Percentiles rank a stretch among this genome's conserved stretches.
Evolutionary conservation across 1,284 basidiomycete genomes (phyloP).

Genomic region (Phylloboletellus chloephorus): DNA sequence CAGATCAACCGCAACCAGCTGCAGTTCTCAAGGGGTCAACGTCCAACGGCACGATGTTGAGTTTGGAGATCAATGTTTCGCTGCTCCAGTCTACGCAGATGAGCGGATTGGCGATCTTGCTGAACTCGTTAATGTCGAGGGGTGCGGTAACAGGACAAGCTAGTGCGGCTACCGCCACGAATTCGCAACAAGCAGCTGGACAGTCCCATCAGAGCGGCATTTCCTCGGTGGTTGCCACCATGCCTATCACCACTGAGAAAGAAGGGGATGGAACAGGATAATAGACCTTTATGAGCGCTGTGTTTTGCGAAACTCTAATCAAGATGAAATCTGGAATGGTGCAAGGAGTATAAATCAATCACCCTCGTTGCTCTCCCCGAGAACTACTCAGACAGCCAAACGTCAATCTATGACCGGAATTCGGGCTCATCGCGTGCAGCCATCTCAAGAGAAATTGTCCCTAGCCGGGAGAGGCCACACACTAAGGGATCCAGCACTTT

Average conservation of each 20-base stretch:
- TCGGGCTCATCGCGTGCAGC: neutral
- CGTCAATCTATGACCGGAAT: neutral
- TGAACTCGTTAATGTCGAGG: constrained; percentile 58
- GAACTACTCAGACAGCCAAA: neutral
- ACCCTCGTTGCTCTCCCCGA: neutral
- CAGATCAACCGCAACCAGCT: constrained; percentile 57
- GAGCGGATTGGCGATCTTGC: constrained; percentile 62
- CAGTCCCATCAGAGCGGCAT: constrained; percentile 20
- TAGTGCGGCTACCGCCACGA: constrained; percentile 8
- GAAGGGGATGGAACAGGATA: constrained; percentile 24
- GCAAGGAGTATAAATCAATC: too few relatives aligned
- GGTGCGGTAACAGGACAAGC: constrained; percentile 23
- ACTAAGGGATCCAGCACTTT: too few relatives aligned
- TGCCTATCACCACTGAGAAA: constrained; percentile 14
- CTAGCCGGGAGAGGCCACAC: too few relatives aligned
- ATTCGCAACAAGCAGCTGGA: constrained; percentile 8
- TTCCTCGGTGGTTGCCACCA: constrained; percentile 5
- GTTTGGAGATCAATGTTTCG: constrained; percentile 70
- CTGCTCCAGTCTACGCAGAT: constrained; percentile 64
- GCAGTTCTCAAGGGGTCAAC: constrained; percentile 65
- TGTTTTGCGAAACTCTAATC: constrained; percentile 16
- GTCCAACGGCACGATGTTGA: constrained; percentile 63
- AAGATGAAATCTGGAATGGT: constrained; percentile 5
- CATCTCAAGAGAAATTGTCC: too few relatives aligned
- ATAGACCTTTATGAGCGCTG: constrained; percentile 16